Evolutionary conservation across 768 basidiomycete genomes (phyloP).

Genomic region (Mycena chlorophos): DNA sequence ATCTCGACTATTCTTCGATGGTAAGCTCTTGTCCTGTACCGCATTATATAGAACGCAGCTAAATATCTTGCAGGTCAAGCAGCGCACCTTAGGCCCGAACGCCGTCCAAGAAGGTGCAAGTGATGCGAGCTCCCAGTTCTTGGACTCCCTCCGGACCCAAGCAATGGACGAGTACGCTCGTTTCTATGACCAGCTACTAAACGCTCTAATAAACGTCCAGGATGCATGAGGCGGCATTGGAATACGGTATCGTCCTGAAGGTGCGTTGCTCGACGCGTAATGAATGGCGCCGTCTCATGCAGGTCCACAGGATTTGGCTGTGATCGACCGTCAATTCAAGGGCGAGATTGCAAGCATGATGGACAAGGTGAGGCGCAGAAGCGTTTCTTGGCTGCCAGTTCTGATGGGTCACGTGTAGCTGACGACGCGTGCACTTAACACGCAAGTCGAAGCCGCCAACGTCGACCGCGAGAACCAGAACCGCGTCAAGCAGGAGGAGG

Average conservation of each 20-base stretch:
- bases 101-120: slow-evolving; percentile 68
- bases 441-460: slow-evolving; percentile 86
- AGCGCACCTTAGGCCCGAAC: slow-evolving; percentile 75
- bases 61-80: slow-evolving; percentile 57
- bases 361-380: slow-evolving; percentile 70
- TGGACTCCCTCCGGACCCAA: slow-evolving; percentile 77
- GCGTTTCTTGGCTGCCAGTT: not conserved
- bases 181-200: not conserved
- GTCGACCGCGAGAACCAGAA: slow-evolving; percentile 87
- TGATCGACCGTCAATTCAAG: slow-evolving; percentile 87
- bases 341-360: slow-evolving; percentile 81
- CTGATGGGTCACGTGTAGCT: slow-evolving; percentile 2
- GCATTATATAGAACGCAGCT: not conserved
- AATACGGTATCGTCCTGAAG: slow-evolving; percentile 83
- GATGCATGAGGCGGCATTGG: slow-evolving; percentile 75
- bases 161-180: slow-evolving; percentile 72
- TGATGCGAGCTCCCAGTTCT: slow-evolving; percentile 73
- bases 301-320: slow-evolving; percentile 61
- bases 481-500: slow-evolving; percentile 84
- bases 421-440: slow-evolving; percentile 72
- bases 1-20: slow-evolving; percentile 56
- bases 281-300: not conserved
- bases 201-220: not conserved
- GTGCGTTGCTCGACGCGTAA: not conserved
- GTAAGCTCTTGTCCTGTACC: slow-evolving; percentile 19